Conservation (phyloP, 805 yeast species). For the Wickerhamomyces alni region DNA sequence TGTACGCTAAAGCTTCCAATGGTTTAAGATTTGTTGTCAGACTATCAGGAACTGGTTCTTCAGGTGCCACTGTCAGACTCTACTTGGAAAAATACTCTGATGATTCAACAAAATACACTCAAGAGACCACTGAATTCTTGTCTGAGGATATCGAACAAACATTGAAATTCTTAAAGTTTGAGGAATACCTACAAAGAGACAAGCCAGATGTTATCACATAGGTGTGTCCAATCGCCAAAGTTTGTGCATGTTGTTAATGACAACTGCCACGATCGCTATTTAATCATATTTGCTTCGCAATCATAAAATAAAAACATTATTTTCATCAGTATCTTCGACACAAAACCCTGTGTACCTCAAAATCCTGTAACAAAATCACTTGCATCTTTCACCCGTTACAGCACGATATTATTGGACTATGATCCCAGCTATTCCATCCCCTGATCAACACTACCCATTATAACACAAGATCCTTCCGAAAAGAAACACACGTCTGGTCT, state of each 20-base stretch:
- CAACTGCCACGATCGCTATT: too few species aligned
- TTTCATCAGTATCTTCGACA: too few species aligned
- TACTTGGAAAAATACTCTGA: conserved; percentile 79
- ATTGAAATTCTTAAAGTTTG: conserved; percentile 61
- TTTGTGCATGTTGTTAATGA: too few species aligned
- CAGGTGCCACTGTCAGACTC: conserved; percentile 94
- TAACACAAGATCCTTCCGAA: too few species aligned
- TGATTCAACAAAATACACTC: conserved; percentile 44
- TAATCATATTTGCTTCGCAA: too few species aligned
- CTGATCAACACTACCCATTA: neutral
- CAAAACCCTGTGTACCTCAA: too few species aligned
- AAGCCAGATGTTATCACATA: conserved; percentile 87
- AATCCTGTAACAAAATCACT: too few species aligned
- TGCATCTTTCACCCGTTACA: too few species aligned
- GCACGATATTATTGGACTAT: too few species aligned
- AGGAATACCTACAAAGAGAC: conserved; percentile 70
- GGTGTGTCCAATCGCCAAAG: too few species aligned
- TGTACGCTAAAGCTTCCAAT: conserved; percentile 71
- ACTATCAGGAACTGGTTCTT: conserved; percentile 94
- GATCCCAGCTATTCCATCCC: neutral
- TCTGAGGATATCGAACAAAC: conserved; percentile 56
- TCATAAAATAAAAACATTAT: too few species aligned
- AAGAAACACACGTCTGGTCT: too few species aligned
- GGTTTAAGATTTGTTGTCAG: conserved; percentile 87
- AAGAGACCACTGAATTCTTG: conserved; percentile 64